These are phyloP conservation scores for Vaccinium myrtillus DNA, from an alignment of 148 eudicot species.

Conservation along the genomic window DNA sequence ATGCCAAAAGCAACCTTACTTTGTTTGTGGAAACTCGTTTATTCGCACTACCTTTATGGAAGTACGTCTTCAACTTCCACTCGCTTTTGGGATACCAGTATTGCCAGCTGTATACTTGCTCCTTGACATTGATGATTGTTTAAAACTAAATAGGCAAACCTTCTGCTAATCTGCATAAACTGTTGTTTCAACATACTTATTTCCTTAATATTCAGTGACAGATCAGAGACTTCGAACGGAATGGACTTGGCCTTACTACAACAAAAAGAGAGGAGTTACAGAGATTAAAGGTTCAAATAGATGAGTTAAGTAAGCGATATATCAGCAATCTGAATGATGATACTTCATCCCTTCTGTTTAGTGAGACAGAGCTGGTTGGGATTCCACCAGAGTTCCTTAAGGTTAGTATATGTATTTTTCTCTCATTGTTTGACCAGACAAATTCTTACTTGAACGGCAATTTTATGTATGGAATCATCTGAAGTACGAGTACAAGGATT, in stretches of 20 bases:
- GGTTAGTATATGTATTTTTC: slow-evolving; percentile 36
- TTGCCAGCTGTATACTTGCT: background rate
- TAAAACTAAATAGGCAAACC: slow-evolving; percentile 1
- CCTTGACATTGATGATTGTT: background rate
- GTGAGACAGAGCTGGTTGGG: slow-evolving; percentile 71
- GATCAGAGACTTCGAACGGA: slow-evolving; percentile 85
- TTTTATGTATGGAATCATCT: background rate
- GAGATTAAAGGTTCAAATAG: slow-evolving; percentile 69
- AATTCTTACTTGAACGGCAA: background rate
- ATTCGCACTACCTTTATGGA: background rate
- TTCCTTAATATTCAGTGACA: slow-evolving; percentile 64
- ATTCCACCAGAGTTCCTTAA: slow-evolving; percentile 78
- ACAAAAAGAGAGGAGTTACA: slow-evolving; percentile 84
- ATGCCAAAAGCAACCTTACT: background rate
- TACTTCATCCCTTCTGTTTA: slow-evolving; percentile 51
- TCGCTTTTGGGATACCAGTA: background rate
- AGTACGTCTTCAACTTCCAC: background rate
- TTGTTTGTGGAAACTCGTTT: slow-evolving; percentile 8
- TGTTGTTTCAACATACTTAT: slow-evolving; percentile 32
- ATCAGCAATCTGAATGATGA: slow-evolving; percentile 76
- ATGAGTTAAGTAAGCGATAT: slow-evolving; percentile 71
- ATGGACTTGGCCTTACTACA: slow-evolving; percentile 76
- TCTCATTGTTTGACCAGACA: background rate
- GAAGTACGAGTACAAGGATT: background rate
- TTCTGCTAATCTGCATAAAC: background rate